Evolutionary conservation across 306 rosid species (phyloP).

Genomic region (Oxytropis ochrocephala): DNA sequence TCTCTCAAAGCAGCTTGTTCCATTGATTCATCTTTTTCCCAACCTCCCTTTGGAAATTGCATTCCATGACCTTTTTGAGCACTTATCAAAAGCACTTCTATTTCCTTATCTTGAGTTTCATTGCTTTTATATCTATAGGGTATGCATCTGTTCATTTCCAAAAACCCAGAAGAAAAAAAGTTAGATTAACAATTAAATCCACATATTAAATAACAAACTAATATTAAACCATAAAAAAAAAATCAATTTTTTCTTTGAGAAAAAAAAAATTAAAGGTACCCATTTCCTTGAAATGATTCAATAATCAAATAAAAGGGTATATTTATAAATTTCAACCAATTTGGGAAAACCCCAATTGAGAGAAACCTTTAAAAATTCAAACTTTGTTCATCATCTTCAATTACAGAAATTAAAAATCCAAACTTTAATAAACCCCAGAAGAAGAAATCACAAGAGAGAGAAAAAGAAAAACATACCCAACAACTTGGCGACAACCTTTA

Average conservation of each 20-base stretch:
- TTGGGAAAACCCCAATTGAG: conserved; percentile 16
- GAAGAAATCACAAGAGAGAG: not conserved
- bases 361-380: not conserved
- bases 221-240: not conserved
- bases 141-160: conserved; percentile 65
- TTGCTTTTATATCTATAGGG: conserved; percentile 66
- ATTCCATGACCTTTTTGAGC: conserved; percentile 79
- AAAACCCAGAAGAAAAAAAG: not conserved
- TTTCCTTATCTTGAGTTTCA: conserved; percentile 32
- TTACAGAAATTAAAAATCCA: not conserved
- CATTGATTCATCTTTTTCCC: conserved; percentile 82
- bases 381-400: not conserved
- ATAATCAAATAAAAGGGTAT: not conserved
- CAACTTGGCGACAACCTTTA: conserved; percentile 70
- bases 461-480: conserved; percentile 47
- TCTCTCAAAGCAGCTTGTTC: conserved; percentile 84
- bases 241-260: not conserved
- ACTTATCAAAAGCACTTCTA: conserved; percentile 86
- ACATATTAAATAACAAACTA: not conserved
- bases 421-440: conserved; percentile 7
- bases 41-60: conserved; percentile 99
- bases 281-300: not conserved
- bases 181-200: conserved; percentile 7
- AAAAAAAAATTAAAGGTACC: not conserved
- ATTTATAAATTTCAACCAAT: not conserved